phyloP scores from a whole-genome alignment of 768 basidiomycete genomes.

The Tephrocybe sp. region DNA sequence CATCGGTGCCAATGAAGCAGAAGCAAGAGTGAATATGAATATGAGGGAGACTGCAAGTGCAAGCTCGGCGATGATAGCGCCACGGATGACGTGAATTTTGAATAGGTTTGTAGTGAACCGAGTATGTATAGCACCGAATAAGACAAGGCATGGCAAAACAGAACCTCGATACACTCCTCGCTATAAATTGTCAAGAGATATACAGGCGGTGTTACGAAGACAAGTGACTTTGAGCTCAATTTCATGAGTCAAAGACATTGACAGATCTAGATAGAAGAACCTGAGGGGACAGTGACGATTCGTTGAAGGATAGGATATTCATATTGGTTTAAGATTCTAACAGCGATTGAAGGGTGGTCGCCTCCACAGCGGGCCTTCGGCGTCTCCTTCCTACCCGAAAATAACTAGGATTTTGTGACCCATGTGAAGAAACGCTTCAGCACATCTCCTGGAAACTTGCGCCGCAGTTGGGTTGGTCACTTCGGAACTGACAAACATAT shows the following conservation, averaged over 20 bases:
- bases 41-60: constrained; percentile 45
- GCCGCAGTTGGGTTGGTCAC: constrained; percentile 20
- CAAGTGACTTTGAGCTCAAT: too few relatives aligned
- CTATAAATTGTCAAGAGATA: too few relatives aligned
- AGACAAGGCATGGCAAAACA: too few relatives aligned
- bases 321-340: constrained; percentile 28
- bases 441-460: constrained; percentile 25
- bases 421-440: constrained; percentile 37
- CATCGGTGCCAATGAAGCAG: constrained; percentile 45
- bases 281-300: too few relatives aligned
- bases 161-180: too few relatives aligned
- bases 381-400: constrained; percentile 65
- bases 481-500: constrained; percentile 43
- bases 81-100: constrained; percentile 26
- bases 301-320: too few relatives aligned
- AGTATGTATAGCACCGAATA: too few relatives aligned
- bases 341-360: constrained; percentile 41
- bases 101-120: too few relatives aligned
- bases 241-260: too few relatives aligned
- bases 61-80: constrained; percentile 31
- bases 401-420: constrained; percentile 42
- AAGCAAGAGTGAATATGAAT: constrained; percentile 49
- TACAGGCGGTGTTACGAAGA: too few relatives aligned
- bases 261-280: too few relatives aligned
- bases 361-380: constrained; percentile 58